These are phyloP conservation scores for Aspergillus transmontanensis DNA, from an alignment of 2,329 filamentous ascomycete species.

Conservation along the genomic window DNA sequence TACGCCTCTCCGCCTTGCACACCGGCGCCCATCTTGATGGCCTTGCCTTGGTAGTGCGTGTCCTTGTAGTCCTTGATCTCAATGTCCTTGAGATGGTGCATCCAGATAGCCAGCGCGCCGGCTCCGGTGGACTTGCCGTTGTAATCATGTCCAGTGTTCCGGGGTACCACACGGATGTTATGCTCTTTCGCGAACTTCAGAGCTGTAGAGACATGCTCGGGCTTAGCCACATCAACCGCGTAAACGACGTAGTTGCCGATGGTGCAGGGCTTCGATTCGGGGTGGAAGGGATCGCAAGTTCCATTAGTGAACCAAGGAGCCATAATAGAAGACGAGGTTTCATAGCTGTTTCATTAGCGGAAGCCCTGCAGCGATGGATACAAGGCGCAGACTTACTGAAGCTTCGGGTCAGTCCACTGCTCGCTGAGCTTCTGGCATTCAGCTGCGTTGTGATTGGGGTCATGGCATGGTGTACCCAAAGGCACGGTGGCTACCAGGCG, in stretches of 20 bases:
- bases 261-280: constrained; percentile 29
- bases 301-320: constrained; percentile 41
- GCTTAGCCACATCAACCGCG: constrained; percentile 37
- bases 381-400: constrained; percentile 42
- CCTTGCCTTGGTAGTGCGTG: constrained; percentile 51
- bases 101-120: constrained; percentile 46
- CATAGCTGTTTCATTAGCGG: constrained; percentile 54
- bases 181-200: constrained; percentile 47
- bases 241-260: constrained; percentile 36
- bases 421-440: constrained; percentile 46
- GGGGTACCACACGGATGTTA: constrained; percentile 54
- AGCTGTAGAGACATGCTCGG: constrained; percentile 26
- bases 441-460: constrained; percentile 48
- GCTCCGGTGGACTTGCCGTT: constrained; percentile 64
- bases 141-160: constrained; percentile 46
- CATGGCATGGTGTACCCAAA: constrained; percentile 57
- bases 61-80: constrained; percentile 37
- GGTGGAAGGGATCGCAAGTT: constrained; percentile 48
- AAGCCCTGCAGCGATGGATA: too few relatives aligned
- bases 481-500: constrained; percentile 57
- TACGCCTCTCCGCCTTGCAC: constrained; percentile 56
- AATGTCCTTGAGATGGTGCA: constrained; percentile 35
- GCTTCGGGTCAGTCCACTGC: constrained; percentile 49
- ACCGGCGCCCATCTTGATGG: constrained; percentile 59
- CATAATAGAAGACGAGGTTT: constrained; percentile 50